These are phyloP conservation scores for Marasmius tenuissimus DNA, from an alignment of 1,284 basidiomycete genomes.

Conservation along the genomic window DNA sequence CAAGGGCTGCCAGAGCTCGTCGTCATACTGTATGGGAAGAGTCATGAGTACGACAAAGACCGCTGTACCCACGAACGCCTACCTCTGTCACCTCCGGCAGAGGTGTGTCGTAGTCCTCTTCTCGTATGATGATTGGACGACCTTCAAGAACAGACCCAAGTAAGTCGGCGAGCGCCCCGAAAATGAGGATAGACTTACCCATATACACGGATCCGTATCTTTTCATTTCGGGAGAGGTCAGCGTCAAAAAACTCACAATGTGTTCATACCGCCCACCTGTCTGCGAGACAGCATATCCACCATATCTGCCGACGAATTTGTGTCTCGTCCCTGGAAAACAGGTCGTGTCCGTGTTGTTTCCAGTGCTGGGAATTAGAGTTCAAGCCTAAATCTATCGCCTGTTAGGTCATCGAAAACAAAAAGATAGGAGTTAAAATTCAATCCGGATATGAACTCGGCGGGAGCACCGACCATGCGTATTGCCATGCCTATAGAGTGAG, in stretches of 20 bases:
- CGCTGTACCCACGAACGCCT: conserved; percentile 12
- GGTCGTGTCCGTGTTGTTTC: conserved; percentile 60
- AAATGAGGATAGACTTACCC: conserved; percentile 38
- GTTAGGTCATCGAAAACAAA: background rate
- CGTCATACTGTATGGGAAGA: conserved; percentile 46
- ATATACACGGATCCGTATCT: conserved; percentile 72
- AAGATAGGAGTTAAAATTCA: conserved; percentile 1
- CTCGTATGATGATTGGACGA: conserved; percentile 69
- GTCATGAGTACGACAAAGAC: conserved; percentile 6
- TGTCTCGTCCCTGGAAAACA: conserved; percentile 77
- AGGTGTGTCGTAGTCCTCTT: conserved; percentile 73
- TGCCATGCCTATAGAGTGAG: conserved; percentile 56
- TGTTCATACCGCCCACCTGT: conserved; percentile 50
- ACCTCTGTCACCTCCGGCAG: conserved; percentile 61
- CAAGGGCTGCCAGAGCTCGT: conserved; percentile 55
- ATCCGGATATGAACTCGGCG: conserved; percentile 1
- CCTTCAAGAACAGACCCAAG: conserved; percentile 32
- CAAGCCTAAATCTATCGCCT: conserved; percentile 84
- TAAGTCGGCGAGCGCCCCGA: conserved; percentile 4
- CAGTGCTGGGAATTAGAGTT: conserved; percentile 80
- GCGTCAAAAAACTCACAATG: background rate
- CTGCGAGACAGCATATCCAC: conserved; percentile 78
- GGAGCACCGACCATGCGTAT: conserved; percentile 62
- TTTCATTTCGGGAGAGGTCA: conserved; percentile 5
- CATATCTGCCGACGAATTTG: conserved; percentile 80